Conservation (phyloP, 192 early-diverging fungal genomes). For the Glomus cerebriforme region DNA sequence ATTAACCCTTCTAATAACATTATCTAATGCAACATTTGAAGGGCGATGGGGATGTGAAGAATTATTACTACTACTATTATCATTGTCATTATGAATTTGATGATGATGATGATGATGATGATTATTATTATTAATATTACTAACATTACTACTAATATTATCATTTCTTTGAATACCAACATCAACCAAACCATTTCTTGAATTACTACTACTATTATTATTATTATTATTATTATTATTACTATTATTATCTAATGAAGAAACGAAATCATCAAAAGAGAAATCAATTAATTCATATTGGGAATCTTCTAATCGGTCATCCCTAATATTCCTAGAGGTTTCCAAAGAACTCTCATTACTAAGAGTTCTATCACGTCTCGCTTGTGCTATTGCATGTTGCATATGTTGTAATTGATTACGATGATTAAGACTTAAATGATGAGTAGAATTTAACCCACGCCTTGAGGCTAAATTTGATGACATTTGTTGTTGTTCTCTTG, state of each 20-base stretch:
- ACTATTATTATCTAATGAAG: slow-evolving; percentile 3
- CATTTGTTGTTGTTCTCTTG: slow-evolving; percentile 12
- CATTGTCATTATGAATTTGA: background rate
- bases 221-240: background rate
- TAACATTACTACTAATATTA: slow-evolving; percentile 9
- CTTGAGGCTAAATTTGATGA: slow-evolving; percentile 19
- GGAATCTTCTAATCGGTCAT: background rate
- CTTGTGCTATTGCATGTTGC: background rate
- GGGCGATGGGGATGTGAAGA: background rate
- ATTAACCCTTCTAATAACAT: slow-evolving; percentile 9
- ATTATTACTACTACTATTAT: background rate
- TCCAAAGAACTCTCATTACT: background rate
- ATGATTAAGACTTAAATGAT: slow-evolving; percentile 17
- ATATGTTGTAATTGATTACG: background rate
- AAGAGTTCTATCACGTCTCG: no score
- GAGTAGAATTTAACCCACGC: slow-evolving; percentile 23
- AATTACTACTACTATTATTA: slow-evolving; percentile 1
- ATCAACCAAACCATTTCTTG: background rate
- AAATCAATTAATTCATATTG: background rate
- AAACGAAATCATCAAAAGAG: background rate
- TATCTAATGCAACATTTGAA: slow-evolving; percentile 1
- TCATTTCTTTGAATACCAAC: background rate
- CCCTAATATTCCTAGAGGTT: background rate
- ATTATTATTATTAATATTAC: slow-evolving; percentile 10
- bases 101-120: no score